Evolutionary conservation across 495 filamentous ascomycete genomes (phyloP).

Genomic region (Parathielavia hyrcaniae): DNA sequence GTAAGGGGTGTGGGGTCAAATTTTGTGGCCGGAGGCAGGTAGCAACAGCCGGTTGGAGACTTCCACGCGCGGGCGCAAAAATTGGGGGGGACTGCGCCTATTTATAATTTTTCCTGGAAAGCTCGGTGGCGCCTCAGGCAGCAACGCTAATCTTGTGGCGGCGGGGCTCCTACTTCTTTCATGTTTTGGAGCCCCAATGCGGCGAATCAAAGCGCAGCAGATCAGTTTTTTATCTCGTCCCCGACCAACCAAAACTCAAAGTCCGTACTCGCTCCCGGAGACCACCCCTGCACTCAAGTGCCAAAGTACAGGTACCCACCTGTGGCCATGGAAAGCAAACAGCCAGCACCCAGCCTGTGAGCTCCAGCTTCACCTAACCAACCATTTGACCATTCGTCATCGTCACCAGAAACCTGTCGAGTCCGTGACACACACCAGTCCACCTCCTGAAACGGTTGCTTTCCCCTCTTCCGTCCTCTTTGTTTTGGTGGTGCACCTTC

Average conservation of each 20-base stretch:
- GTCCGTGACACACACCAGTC: slow-evolving; percentile 16
- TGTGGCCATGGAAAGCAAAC: background rate
- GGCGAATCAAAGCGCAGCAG: slow-evolving; percentile 25
- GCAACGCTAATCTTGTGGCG: slow-evolving; percentile 29
- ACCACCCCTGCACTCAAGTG: slow-evolving; percentile 20
- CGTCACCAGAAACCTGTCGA: slow-evolving; percentile 17
- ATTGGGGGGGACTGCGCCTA: slow-evolving; percentile 38
- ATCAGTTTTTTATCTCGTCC: slow-evolving; percentile 27
- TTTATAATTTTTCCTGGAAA: slow-evolving; percentile 44
- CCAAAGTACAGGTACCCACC: slow-evolving; percentile 30
- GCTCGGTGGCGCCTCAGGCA: slow-evolving; percentile 30
- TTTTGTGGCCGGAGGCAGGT: slow-evolving; percentile 36
- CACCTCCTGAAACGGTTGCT: slow-evolving; percentile 16
- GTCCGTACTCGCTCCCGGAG: slow-evolving; percentile 21
- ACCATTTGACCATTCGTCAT: slow-evolving; percentile 5
- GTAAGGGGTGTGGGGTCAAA: slow-evolving; percentile 33
- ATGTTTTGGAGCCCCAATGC: slow-evolving; percentile 20
- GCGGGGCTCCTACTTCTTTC: slow-evolving; percentile 28
- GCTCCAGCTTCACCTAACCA: slow-evolving; percentile 8
- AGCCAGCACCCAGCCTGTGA: slow-evolving; percentile 6
- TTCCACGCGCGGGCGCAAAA: slow-evolving; percentile 43
- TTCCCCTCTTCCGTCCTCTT: background rate
- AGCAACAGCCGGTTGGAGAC: slow-evolving; percentile 44
- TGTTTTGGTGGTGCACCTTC: background rate
- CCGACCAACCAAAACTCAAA: slow-evolving; percentile 13